These are phyloP conservation scores for Huntiella savannae DNA, from an alignment of 2,329 filamentous ascomycete species.

Conservation along the genomic window DNA sequence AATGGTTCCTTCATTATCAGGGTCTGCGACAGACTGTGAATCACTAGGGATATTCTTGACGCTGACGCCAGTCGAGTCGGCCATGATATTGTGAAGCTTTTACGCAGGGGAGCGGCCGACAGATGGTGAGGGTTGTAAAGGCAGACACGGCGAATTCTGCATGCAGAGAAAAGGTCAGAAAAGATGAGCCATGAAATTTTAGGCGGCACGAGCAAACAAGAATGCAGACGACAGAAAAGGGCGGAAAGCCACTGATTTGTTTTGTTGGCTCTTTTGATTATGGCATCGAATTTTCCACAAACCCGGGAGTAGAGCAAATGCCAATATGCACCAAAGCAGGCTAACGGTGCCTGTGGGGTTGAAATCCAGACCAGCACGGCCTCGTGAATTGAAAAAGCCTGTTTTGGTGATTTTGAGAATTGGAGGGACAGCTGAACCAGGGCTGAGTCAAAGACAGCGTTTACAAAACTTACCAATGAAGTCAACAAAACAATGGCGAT, in stretches of 20 bases:
- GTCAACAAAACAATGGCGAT: too few species aligned
- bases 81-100: constrained; percentile 8
- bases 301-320: neutral
- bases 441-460: too few species aligned
- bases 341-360: too few species aligned
- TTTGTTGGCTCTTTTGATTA: neutral
- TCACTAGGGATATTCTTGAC: constrained; percentile 7
- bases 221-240: too few species aligned
- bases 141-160: constrained; percentile 3
- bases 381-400: too few species aligned
- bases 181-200: constrained; percentile 1
- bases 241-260: neutral
- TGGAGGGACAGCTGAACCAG: too few species aligned
- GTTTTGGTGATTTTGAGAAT: too few species aligned
- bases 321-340: neutral
- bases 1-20: constrained; percentile 59
- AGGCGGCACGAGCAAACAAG: too few species aligned
- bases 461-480: too few species aligned
- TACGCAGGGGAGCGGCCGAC: constrained; percentile 5
- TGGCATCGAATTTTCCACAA: neutral
- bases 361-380: too few species aligned
- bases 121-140: neutral
- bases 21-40: constrained; percentile 9
- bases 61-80: constrained; percentile 7
- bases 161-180: constrained; percentile 1